Conservation (phyloP, 306 rosid species). For the Hippophae tibetana region DNA sequence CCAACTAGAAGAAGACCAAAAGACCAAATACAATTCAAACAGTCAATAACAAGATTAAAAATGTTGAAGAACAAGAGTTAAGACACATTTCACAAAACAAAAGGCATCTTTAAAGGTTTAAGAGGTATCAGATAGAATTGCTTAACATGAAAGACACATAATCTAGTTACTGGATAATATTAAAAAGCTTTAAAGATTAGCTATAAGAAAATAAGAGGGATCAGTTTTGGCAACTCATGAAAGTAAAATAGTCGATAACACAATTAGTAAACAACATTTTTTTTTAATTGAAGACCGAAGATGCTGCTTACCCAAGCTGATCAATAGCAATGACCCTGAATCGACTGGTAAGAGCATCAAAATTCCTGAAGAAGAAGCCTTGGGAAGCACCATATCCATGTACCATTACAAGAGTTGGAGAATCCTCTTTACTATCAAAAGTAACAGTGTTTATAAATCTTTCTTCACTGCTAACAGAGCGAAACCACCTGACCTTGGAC, state of each 20-base stretch:
- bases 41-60: neutral
- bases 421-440: constrained; percentile 50
- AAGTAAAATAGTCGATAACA: neutral
- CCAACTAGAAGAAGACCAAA: constrained; percentile 55
- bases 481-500: constrained; percentile 73
- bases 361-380: constrained; percentile 93
- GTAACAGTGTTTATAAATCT: constrained; percentile 83
- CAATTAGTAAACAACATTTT: neutral
- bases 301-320: constrained; percentile 83
- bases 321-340: constrained; percentile 86
- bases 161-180: neutral
- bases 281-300: constrained; percentile 6
- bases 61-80: neutral
- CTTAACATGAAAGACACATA: neutral
- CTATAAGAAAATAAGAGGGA: neutral
- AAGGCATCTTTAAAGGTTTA: neutral
- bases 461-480: constrained; percentile 66
- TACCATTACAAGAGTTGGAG: constrained; percentile 89
- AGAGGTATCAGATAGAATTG: neutral
- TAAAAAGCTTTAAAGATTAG: neutral
- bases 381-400: constrained; percentile 88
- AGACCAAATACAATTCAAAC: constrained; percentile 8
- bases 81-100: neutral
- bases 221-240: too few relatives aligned
- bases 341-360: constrained; percentile 79